Evolutionary conservation across 129 eudicot species (phyloP).

Genomic region (Daucus carota): DH1_v3.0 NC_030387.2:41401001-41401500

Average conservation of each 20-base stretch:
- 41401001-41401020: constrained; percentile 39
- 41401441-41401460: not conserved
- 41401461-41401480: not conserved
- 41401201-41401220: constrained; percentile 54
- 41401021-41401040: constrained; percentile 31
- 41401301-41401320: too few relatives aligned
- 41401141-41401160: constrained; percentile 36
- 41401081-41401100: constrained; percentile 34
- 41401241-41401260: constrained; percentile 30
- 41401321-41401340: too few relatives aligned
- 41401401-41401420: too few relatives aligned
- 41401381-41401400: not conserved
- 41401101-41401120: constrained; percentile 36
- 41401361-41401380: not conserved
- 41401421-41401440: not conserved
- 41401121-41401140: constrained; percentile 71
- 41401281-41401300: too few relatives aligned
- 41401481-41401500: too few relatives aligned
- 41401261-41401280: not conserved
- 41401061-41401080: constrained; percentile 89
- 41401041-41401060: constrained; percentile 57
- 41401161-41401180: constrained; percentile 63
- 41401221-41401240: constrained; percentile 68
- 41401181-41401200: constrained; percentile 26
- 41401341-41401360: too few relatives aligned